Evolutionary conservation across 139 green algal species (phyloP).

Genomic region (Auxenochlorella pyrenoidosa): DNA sequence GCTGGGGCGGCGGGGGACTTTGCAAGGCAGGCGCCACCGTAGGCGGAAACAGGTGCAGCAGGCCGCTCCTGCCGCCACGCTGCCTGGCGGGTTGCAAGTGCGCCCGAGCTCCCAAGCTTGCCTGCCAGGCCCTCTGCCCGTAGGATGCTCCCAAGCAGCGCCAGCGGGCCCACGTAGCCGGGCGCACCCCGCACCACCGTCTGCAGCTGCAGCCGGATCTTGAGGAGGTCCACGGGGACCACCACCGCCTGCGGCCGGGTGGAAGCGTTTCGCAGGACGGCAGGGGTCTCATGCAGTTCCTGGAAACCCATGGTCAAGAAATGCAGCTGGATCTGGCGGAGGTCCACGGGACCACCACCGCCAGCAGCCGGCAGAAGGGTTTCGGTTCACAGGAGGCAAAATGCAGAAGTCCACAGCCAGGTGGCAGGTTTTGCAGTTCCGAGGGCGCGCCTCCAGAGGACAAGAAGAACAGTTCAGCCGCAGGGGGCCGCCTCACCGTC

Average conservation of each 20-base stretch:
- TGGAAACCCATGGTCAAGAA: no score
- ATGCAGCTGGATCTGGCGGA: no score
- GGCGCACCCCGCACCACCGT: conserved; percentile 46
- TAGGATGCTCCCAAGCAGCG: conserved; percentile 57
- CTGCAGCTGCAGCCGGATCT: conserved; percentile 81
- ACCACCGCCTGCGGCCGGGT: conserved; percentile 19
- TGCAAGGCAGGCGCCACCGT: no score
- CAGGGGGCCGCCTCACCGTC: not conserved
- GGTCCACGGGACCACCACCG: no score
- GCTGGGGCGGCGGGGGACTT: not conserved
- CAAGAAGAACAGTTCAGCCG: not conserved
- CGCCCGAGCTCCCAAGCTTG: not conserved
- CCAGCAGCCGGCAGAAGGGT: no score
- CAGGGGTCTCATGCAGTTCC: no score
- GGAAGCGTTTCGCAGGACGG: not conserved
- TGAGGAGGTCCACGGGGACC: conserved; percentile 74
- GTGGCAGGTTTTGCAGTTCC: no score
- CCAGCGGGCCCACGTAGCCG: conserved; percentile 62
- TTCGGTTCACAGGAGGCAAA: no score
- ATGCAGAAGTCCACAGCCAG: no score
- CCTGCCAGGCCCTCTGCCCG: conserved; percentile 58
- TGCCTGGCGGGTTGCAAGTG: not conserved
- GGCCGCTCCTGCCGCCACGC: no score
- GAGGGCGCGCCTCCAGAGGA: no score
- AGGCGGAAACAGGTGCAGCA: no score